Evolutionary conservation across 75 land plant species (phyloP).

Genomic region (Isoetes taiwanensis): DNA sequence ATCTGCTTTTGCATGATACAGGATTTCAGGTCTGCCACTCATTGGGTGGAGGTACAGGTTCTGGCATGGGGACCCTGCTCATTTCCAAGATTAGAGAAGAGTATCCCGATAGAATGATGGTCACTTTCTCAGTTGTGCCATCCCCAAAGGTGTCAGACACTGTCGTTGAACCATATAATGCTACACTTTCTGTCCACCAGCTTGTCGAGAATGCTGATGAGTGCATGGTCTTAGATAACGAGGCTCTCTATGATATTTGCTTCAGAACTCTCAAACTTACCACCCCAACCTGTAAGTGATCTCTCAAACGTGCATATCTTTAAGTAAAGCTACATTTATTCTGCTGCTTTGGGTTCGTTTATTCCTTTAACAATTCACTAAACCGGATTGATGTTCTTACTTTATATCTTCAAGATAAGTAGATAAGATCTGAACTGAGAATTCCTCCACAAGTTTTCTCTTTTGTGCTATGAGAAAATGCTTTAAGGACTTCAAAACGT

Average conservation of each 20-base stretch:
- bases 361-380: too few species aligned
- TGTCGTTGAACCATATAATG: constrained; percentile 43
- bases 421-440: too few species aligned
- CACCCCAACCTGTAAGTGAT: constrained; percentile 38
- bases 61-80: constrained; percentile 52
- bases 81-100: constrained; percentile 19
- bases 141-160: constrained; percentile 69
- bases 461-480: too few species aligned
- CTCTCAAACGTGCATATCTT: too few species aligned
- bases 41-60: constrained; percentile 57
- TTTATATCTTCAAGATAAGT: too few species aligned
- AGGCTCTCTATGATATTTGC: constrained; percentile 54
- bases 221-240: constrained; percentile 59
- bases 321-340: too few species aligned
- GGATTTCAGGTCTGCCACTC: constrained; percentile 65
- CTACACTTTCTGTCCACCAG: constrained; percentile 52
- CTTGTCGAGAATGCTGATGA: constrained; percentile 59
- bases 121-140: constrained; percentile 64
- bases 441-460: too few species aligned
- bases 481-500: too few species aligned
- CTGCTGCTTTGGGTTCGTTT: too few species aligned
- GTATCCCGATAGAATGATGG: constrained; percentile 40
- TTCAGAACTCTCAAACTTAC: constrained; percentile 45
- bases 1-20: too few species aligned
- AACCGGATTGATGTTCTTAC: too few species aligned